phyloP scores from a whole-genome alignment of 2,329 filamentous ascomycete species.

The Pseudogymnoascus sp. region DNA sequence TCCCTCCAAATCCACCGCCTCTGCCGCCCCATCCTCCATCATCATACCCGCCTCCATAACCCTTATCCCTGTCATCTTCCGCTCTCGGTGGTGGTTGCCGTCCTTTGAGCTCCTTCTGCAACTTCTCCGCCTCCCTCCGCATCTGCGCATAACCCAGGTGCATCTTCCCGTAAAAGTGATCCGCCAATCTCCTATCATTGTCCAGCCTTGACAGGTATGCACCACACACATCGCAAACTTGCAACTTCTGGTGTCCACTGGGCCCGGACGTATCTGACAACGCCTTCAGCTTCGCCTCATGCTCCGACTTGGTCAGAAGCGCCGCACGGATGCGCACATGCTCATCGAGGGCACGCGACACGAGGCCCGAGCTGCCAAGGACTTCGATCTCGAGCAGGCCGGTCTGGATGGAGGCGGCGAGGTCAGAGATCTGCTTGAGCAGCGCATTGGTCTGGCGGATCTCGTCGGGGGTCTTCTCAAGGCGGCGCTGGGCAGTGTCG shows the following conservation, averaged over 20 bases:
- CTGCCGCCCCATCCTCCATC: conserved; percentile 33
- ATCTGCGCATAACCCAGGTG: conserved; percentile 96
- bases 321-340: conserved; percentile 77
- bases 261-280: conserved; percentile 88
- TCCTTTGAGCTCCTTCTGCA: conserved; percentile 78
- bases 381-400: conserved; percentile 81
- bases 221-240: conserved; percentile 97
- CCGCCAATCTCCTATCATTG: conserved; percentile 86
- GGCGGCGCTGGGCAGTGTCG: conserved; percentile 74
- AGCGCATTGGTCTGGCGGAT: conserved; percentile 89
- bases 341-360: conserved; percentile 77
- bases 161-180: conserved; percentile 99
- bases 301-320: conserved; percentile 71
- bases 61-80: conserved; percentile 38
- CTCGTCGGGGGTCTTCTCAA: conserved; percentile 97
- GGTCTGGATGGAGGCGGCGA: conserved; percentile 67
- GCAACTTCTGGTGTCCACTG: conserved; percentile 91
- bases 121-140: conserved; percentile 83
- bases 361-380: conserved; percentile 71
- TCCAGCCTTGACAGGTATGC: conserved; percentile 88
- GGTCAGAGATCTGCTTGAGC: conserved; percentile 76
- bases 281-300: conserved; percentile 80
- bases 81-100: conserved; percentile 49
- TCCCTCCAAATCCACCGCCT: conserved; percentile 28
- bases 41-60: conserved; percentile 46